These are phyloP conservation scores for Leccinum subtestaceum DNA, from an alignment of 768 basidiomycete genomes.

Conservation along the genomic window DNA sequence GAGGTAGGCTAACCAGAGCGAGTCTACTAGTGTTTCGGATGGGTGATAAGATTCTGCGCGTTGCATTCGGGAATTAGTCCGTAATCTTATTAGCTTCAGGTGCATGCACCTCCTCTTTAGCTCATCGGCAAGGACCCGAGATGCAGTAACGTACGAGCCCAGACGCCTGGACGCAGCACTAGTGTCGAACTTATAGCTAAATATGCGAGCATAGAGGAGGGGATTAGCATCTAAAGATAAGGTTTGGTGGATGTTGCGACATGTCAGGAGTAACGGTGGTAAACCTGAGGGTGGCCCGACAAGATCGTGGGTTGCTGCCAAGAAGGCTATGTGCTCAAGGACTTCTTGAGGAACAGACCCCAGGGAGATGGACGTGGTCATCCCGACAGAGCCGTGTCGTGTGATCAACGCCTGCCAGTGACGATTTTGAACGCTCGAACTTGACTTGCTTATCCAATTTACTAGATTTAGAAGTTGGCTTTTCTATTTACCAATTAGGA, in stretches of 20 bases:
- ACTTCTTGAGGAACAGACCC: conserved; percentile 69
- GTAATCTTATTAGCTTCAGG: conserved; percentile 54
- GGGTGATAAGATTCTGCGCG: conserved; percentile 25
- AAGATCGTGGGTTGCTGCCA: conserved; percentile 47
- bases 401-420: neutral
- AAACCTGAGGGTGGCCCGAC: conserved; percentile 64
- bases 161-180: conserved; percentile 49
- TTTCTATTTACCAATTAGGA: neutral
- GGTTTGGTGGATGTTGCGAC: conserved; percentile 44
- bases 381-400: conserved; percentile 1
- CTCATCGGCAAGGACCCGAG: conserved; percentile 55
- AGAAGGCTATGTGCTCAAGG: conserved; percentile 74
- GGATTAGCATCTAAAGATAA: conserved; percentile 56
- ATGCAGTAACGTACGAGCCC: conserved; percentile 37
- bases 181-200: conserved; percentile 64
- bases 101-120: conserved; percentile 57
- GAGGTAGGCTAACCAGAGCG: conserved; percentile 66
- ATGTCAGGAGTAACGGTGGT: conserved; percentile 52
- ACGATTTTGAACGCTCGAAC: neutral
- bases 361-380: conserved; percentile 31
- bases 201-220: conserved; percentile 73
- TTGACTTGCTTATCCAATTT: conserved; percentile 1
- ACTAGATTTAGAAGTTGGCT: conserved; percentile 1
- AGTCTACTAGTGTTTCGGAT: conserved; percentile 27
- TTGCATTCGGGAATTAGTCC: conserved; percentile 22